Percentiles rank a stretch among this genome's conserved stretches.
These are phyloP conservation scores for Lipomyces yarrowii DNA, from an alignment of 1,139 yeast species.

Conservation along the genomic window DNA sequence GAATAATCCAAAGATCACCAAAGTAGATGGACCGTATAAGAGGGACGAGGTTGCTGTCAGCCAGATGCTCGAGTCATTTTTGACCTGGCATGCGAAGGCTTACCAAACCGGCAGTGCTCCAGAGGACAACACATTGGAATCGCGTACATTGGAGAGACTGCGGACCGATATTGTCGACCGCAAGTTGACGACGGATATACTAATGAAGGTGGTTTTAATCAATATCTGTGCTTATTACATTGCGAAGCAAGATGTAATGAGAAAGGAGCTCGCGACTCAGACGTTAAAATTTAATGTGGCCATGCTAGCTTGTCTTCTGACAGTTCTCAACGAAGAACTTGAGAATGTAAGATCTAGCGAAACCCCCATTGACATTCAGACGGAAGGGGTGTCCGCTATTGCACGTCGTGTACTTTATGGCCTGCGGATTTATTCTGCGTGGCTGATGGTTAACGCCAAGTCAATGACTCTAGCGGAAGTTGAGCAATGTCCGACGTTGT, in stretches of 20 bases:
- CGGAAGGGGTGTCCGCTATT: constrained; percentile 15
- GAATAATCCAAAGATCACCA: constrained; percentile 5
- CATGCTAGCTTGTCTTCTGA: constrained; percentile 13
- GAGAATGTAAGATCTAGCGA: neutral
- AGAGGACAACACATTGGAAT: constrained; percentile 5
- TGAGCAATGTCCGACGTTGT: neutral
- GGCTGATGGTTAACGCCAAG: constrained; percentile 19
- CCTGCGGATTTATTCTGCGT: constrained; percentile 26
- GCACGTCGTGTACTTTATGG: constrained; percentile 25
- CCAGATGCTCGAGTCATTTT: constrained; percentile 11
- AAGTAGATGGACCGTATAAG: constrained; percentile 6
- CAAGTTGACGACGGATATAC: constrained; percentile 24
- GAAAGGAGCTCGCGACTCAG: neutral
- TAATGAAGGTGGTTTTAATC: constrained; percentile 23
- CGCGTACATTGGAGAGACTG: neutral
- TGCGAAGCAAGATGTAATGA: constrained; percentile 3
- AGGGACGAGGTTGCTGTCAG: constrained; percentile 19
- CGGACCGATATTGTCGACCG: constrained; percentile 16
- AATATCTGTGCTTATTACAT: constrained; percentile 26
- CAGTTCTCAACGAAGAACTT: constrained; percentile 12
- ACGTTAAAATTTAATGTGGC: constrained; percentile 16
- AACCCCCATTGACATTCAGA: neutral
- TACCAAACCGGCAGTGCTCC: neutral
- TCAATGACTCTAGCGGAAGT: neutral
- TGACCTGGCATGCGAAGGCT: constrained; percentile 26